These are phyloP conservation scores for Silene latifolia DNA, from an alignment of 148 eudicot species.

Conservation along the genomic window DNA sequence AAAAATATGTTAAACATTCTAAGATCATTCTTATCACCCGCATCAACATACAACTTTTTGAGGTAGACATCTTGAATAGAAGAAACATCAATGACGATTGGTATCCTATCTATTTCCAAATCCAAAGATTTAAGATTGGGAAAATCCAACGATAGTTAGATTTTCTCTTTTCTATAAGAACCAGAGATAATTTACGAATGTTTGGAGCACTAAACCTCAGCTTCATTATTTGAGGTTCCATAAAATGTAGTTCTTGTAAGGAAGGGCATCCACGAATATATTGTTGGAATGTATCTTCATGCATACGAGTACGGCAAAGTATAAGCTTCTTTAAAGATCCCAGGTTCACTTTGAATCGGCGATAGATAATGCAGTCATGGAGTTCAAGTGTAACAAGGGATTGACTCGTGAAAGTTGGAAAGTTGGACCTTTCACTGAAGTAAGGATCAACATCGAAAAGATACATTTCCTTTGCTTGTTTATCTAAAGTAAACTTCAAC, in stretches of 20 bases:
- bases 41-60: too few species aligned
- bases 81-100: not conserved
- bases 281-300: not conserved
- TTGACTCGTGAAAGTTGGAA: not conserved
- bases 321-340: not conserved
- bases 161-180: not conserved
- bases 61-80: not conserved
- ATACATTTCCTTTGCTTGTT: not conserved
- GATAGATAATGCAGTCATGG: not conserved
- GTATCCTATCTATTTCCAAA: not conserved
- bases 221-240: not conserved
- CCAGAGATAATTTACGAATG: not conserved
- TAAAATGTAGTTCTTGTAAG: not conserved
- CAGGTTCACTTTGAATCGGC: not conserved
- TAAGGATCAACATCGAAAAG: too few species aligned
- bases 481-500: not conserved
- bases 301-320: not conserved
- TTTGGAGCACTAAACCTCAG: not conserved
- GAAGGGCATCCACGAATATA: conserved; percentile 7
- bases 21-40: not conserved
- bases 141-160: not conserved
- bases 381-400: not conserved
- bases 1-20: not conserved
- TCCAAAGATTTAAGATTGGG: not conserved
- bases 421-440: not conserved